These are phyloP conservation scores for Dactylellina cionopaga DNA, from an alignment of 2,329 filamentous ascomycete species.

Conservation along the genomic window DNA sequence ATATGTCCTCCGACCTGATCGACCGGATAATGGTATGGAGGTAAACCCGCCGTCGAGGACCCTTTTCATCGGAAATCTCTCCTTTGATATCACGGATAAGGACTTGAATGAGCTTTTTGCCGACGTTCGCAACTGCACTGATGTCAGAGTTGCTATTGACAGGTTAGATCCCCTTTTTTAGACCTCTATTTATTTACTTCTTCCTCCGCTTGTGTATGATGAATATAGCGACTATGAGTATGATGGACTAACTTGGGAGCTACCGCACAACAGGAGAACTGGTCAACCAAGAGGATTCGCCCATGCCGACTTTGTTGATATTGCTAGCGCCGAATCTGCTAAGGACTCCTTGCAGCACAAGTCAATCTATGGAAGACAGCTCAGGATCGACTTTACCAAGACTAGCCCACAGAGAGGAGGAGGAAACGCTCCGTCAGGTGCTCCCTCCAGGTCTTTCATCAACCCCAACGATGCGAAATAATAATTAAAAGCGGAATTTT, in stretches of 20 bases:
- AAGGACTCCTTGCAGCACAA: constrained; percentile 68
- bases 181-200: not conserved
- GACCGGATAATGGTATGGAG: constrained; percentile 52
- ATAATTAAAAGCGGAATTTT: constrained; percentile 9
- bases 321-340: constrained; percentile 72
- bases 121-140: constrained; percentile 74
- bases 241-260: no score
- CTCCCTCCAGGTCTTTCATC: constrained; percentile 39
- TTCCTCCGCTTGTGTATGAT: not conserved
- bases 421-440: constrained; percentile 6
- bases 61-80: constrained; percentile 85
- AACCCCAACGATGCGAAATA: constrained; percentile 23
- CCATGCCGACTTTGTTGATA: constrained; percentile 79
- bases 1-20: constrained; percentile 64
- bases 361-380: constrained; percentile 71
- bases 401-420: constrained; percentile 47
- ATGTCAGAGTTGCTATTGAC: constrained; percentile 85
- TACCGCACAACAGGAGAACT: constrained; percentile 67
- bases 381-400: constrained; percentile 73
- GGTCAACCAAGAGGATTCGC: constrained; percentile 85
- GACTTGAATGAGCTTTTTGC: constrained; percentile 83
- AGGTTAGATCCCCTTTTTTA: constrained; percentile 58
- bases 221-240: not conserved
- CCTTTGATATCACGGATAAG: constrained; percentile 83
- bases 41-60: constrained; percentile 69